These are phyloP conservation scores for Stephania yunnanensis DNA, from an alignment of 164 flowering plant species.

Conservation along the genomic window DNA sequence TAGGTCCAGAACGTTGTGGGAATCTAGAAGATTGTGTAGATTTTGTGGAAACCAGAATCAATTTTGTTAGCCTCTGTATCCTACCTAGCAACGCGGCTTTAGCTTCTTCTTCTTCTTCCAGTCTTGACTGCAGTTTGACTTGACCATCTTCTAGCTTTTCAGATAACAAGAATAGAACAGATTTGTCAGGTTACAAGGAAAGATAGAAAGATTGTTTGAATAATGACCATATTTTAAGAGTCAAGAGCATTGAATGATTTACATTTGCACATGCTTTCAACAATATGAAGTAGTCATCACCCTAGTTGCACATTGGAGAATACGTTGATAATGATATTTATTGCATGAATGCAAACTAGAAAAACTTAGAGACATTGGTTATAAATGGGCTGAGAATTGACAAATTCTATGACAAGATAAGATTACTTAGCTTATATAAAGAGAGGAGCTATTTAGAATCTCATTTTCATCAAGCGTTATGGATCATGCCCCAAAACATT, in stretches of 20 bases:
- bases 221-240: no score
- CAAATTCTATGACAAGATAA: no score
- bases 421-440: no score
- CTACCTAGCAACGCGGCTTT: slow-evolving; percentile 88
- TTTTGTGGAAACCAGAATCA: slow-evolving; percentile 87
- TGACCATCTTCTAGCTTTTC: slow-evolving; percentile 96
- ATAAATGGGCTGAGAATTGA: no score
- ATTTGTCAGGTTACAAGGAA: slow-evolving; percentile 6
- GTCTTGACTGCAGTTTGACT: slow-evolving; percentile 79
- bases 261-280: background rate
- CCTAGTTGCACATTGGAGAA: background rate
- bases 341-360: no score
- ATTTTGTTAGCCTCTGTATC: slow-evolving; percentile 86
- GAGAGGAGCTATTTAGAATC: no score
- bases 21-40: slow-evolving; percentile 62
- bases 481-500: no score
- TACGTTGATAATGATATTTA: no score
- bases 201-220: background rate
- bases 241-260: background rate
- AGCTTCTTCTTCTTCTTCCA: slow-evolving; percentile 98
- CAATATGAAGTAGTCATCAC: background rate
- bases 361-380: no score
- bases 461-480: no score
- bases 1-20: slow-evolving; percentile 62
- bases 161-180: slow-evolving; percentile 19